Percentiles rank a stretch among this genome's conserved stretches.
phyloP scores from a whole-genome alignment of 2,329 filamentous ascomycete species.

The Trichoderma sp. region DNA sequence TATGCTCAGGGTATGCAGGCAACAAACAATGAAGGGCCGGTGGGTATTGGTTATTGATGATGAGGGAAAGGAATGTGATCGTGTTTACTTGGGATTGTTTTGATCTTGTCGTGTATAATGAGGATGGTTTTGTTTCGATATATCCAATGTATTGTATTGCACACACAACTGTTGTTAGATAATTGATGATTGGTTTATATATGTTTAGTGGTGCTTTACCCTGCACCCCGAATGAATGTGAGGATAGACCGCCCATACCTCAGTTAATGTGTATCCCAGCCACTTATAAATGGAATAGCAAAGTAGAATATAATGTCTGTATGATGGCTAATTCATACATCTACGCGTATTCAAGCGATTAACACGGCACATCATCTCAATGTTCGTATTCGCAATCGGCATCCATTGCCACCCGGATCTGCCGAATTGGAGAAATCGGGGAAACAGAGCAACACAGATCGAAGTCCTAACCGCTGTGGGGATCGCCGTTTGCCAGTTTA shows the following conservation, averaged over 20 bases:
- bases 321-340: background rate
- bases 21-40: slow-evolving; percentile 14
- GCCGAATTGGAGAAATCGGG: slow-evolving; percentile 1
- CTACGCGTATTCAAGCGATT: background rate
- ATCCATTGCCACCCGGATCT: background rate
- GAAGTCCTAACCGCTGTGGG: background rate
- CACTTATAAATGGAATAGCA: background rate
- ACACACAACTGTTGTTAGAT: background rate
- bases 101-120: background rate
- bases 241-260: no score
- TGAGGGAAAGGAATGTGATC: background rate
- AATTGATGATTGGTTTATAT: background rate
- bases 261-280: background rate
- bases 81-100: background rate
- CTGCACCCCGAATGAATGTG: background rate
- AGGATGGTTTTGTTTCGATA: background rate
- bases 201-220: background rate
- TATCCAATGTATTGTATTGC: background rate
- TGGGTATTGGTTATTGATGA: background rate
- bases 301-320: background rate
- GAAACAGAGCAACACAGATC: background rate
- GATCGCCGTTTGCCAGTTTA: background rate
- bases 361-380: background rate
- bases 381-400: slow-evolving; percentile 6
- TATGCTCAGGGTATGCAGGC: slow-evolving; percentile 2